These are phyloP conservation scores for Kodamaea laetipori DNA, from an alignment of 805 yeast genomes.

Conservation along the genomic window DNA sequence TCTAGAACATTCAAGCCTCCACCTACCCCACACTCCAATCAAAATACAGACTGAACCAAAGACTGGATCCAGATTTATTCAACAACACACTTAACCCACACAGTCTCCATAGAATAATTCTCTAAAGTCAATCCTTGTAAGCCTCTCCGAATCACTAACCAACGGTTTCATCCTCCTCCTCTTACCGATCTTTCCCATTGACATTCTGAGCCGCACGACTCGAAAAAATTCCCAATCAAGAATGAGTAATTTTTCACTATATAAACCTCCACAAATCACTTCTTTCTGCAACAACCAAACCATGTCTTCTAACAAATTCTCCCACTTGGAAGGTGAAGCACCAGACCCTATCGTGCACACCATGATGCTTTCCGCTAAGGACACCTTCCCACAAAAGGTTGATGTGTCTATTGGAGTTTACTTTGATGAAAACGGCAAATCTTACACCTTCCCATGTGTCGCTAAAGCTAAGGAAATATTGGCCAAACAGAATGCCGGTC, in stretches of 20 bases:
- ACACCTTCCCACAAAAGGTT: slow-evolving; percentile 35
- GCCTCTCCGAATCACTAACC: no score
- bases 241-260: no score
- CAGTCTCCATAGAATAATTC: no score
- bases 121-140: no score
- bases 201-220: neutral
- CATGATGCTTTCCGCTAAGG: slow-evolving; percentile 24
- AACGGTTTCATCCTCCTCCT: neutral
- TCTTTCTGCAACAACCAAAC: no score
- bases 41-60: no score
- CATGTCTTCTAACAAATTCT: slow-evolving; percentile 22
- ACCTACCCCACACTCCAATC: no score
- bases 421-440: slow-evolving; percentile 40
- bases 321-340: slow-evolving; percentile 21
- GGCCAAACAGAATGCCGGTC: slow-evolving; percentile 42
- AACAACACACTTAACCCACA: no score
- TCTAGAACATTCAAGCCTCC: no score
- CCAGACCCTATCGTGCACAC: slow-evolving; percentile 34
- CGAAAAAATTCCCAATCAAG: neutral
- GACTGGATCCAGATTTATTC: no score
- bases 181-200: neutral
- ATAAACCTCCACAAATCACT: no score
- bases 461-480: slow-evolving; percentile 36
- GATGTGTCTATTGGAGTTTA: slow-evolving; percentile 51
- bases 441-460: slow-evolving; percentile 43